These are phyloP conservation scores for Xylaria nigripes DNA, from an alignment of 495 filamentous ascomycete species.

Conservation along the genomic window DNA sequence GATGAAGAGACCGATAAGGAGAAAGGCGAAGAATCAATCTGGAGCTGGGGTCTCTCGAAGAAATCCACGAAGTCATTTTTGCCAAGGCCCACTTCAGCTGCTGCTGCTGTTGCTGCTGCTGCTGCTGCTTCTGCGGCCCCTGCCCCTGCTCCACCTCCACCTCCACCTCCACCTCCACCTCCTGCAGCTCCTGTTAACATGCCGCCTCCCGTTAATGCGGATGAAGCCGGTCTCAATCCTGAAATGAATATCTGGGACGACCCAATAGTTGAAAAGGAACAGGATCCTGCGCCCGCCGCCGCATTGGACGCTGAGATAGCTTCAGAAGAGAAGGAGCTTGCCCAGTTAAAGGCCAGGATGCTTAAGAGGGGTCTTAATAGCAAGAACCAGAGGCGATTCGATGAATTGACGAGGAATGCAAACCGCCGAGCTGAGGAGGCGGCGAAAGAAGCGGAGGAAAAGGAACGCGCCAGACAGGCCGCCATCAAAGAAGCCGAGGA, in stretches of 20 bases:
- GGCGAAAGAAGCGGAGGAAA: constrained; percentile 27
- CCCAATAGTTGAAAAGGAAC: neutral
- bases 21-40: constrained; percentile 7
- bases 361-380: constrained; percentile 18
- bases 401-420: constrained; percentile 21
- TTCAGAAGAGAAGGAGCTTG: constrained; percentile 29
- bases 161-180: neutral
- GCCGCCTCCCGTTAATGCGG: neutral
- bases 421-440: constrained; percentile 11
- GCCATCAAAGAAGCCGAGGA: constrained; percentile 19
- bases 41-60: constrained; percentile 25
- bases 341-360: constrained; percentile 25
- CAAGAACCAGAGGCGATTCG: constrained; percentile 24
- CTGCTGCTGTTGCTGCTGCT: too few species aligned
- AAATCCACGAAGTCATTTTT: constrained; percentile 20
- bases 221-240: neutral
- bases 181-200: neutral
- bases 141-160: too few species aligned
- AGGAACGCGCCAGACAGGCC: constrained; percentile 22
- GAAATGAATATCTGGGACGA: neutral
- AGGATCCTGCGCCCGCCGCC: constrained; percentile 7
- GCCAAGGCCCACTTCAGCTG: too few species aligned
- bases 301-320: constrained; percentile 19
- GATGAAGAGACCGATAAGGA: constrained; percentile 13
- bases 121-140: too few species aligned